Conservation (phyloP, 192 early-diverging fungal genomes). For the Linnemannia schmuckeri region DNA sequence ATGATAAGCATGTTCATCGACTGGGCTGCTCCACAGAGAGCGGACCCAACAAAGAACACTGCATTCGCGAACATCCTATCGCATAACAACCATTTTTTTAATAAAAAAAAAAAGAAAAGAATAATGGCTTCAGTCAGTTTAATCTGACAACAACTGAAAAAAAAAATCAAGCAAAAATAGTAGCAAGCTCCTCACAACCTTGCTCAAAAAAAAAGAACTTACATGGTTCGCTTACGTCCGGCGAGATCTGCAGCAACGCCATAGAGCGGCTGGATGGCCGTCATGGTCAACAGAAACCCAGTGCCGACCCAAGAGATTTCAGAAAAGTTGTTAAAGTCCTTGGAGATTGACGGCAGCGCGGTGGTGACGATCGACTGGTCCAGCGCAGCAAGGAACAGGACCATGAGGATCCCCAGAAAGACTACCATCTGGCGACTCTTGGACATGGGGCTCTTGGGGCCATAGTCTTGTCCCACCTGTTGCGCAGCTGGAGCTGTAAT, state of each 20-base stretch:
- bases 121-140: background rate
- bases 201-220: background rate
- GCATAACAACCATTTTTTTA: background rate
- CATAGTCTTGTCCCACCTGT: slow-evolving; percentile 39
- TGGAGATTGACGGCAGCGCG: slow-evolving; percentile 67
- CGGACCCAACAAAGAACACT: slow-evolving; percentile 72
- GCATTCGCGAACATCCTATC: slow-evolving; percentile 56
- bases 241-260: slow-evolving; percentile 36
- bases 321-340: slow-evolving; percentile 67
- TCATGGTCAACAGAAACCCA: slow-evolving; percentile 71
- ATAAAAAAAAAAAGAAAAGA: too few relatives aligned
- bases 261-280: slow-evolving; percentile 42
- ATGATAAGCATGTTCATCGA: slow-evolving; percentile 66
- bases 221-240: slow-evolving; percentile 44
- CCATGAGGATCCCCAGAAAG: slow-evolving; percentile 54
- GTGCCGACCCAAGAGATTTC: slow-evolving; percentile 86
- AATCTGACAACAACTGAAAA: background rate
- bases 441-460: slow-evolving; percentile 39
- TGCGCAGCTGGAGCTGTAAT: background rate
- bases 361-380: slow-evolving; percentile 73
- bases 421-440: slow-evolving; percentile 22
- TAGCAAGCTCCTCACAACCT: background rate
- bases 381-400: slow-evolving; percentile 66
- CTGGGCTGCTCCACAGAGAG: slow-evolving; percentile 70
- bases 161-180: background rate